phyloP scores from a whole-genome alignment of 768 basidiomycete species.

The Auricularia auricula-judae region DNA sequence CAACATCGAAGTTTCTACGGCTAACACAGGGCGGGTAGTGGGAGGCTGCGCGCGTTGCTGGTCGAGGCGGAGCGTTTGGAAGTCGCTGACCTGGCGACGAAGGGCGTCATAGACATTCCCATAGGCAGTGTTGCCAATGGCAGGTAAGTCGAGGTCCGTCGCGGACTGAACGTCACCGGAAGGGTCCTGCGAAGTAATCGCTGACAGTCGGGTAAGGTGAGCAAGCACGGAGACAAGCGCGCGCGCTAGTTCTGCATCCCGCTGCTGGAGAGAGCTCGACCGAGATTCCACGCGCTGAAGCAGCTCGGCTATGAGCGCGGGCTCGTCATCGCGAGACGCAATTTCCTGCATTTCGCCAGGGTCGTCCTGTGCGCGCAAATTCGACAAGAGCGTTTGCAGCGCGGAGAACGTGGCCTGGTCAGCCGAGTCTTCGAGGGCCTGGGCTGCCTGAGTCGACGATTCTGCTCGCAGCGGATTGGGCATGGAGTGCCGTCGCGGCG shows the following conservation, averaged over 20 bases:
- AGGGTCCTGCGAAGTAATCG: conserved; percentile 11
- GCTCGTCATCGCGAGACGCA: conserved; percentile 26
- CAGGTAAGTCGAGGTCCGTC: neutral
- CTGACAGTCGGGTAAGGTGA: conserved; percentile 55
- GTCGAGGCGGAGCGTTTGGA: conserved; percentile 48
- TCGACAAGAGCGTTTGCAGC: conserved; percentile 49
- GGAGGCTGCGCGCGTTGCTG: conserved; percentile 25
- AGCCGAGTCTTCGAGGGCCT: neutral
- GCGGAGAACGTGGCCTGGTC: conserved; percentile 15
- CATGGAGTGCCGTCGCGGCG: conserved; percentile 52
- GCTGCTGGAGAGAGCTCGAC: conserved; percentile 29
- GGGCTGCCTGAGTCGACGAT: conserved; percentile 12
- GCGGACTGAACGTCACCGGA: neutral
- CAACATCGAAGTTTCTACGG: conserved; percentile 51
- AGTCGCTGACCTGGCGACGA: conserved; percentile 53
- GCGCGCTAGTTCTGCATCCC: conserved; percentile 53
- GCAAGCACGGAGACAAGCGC: conserved; percentile 59
- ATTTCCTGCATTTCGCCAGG: conserved; percentile 38
- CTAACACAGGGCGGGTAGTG: conserved; percentile 35
- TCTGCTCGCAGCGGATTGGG: conserved; percentile 24
- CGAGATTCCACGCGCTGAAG: conserved; percentile 39
- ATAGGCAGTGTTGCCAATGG: conserved; percentile 4
- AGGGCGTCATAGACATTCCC: conserved; percentile 45
- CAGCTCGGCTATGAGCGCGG: conserved; percentile 51
- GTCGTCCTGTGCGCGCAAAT: conserved; percentile 42